Conservation (phyloP, 2,329 filamentous ascomycete species). For the Trichoderma semiorbis region DNA sequence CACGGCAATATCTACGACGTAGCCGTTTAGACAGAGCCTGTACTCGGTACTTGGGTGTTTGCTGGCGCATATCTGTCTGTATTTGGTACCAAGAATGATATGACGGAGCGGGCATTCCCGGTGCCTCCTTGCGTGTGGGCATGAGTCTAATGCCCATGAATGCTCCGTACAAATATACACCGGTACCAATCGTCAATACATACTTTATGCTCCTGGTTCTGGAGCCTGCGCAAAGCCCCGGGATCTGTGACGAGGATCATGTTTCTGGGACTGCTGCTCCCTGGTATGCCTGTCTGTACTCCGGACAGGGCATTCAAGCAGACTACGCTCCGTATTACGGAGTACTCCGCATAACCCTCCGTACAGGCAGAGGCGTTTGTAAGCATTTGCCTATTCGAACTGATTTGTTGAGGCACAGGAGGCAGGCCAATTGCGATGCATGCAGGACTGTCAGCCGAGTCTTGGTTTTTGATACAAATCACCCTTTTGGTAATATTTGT, state of each 20-base stretch:
- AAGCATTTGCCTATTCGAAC: not conserved
- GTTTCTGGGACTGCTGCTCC: not conserved
- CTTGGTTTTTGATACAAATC: not conserved
- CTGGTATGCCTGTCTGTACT: not conserved
- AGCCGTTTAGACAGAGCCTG: not conserved
- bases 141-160: not conserved
- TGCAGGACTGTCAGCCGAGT: slow-evolving; percentile 1
- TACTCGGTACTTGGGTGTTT: not conserved
- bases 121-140: not conserved
- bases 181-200: not conserved
- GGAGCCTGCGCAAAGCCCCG: not conserved
- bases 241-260: slow-evolving; percentile 17
- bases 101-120: not conserved
- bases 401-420: not conserved
- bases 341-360: not conserved
- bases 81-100: not conserved
- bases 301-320: not conserved
- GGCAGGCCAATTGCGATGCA: not conserved
- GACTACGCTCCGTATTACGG: not conserved
- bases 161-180: not conserved
- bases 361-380: not conserved
- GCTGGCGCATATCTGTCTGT: not conserved
- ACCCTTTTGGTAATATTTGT: not conserved
- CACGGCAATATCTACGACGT: not conserved
- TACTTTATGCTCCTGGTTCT: not conserved